Base-by-base conservation (phyloP, 306 rosid genomes). In the Cucumis cinereus region DNA sequence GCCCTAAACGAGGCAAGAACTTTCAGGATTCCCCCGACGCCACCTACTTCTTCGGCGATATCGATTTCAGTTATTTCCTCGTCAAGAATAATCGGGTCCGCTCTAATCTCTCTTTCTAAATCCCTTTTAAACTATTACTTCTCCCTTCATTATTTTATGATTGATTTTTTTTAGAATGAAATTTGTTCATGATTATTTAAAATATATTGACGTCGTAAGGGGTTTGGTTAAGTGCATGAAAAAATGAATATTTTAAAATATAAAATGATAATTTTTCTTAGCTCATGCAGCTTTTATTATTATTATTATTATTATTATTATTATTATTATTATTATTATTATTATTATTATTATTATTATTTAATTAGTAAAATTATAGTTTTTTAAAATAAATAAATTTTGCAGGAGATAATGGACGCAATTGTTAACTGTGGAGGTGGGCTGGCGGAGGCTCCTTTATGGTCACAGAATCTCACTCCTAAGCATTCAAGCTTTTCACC, bases 341-440 rank as follows among this genome's bases (percentile, higher is more conserved):
- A 35, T n/a, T 43, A 56, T 38, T 5, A 1, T 15, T 30, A 3
- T 4, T 26, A 26, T 4, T 1, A 10, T 8, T 13, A 15, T 30
- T 1, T 26, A 2, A 26, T 1, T 26, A 15, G 2, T 7, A 33
- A 16, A 64, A 19, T 40, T 47, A n/a, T n/a, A n/a, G n/a, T n/a
- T n/a, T n/a, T n/a, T n/a, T n/a, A n/a, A n/a, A n/a, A n/a, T n/a
- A n/a, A n/a, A n/a, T n/a, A n/a, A 11, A 81, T 28, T 73, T 19
- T 79, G 86, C 96, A 91, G 99, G 98, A 88, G 53, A 56, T 77
- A 1, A 50, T 77, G 79, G 77, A 72, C 86, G 84, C 82, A 2
- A 58, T 89, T 82, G 79, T 91, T 78, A 76, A 81, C 62, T 82
- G 81, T 72, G 87, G 76, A 56, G 23, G 41, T 71, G 91, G 80